Evolutionary conservation across 129 eudicot genomes (phyloP), one percentile per base, ranked within the genome.

Genomic region (Saposhnikovia divaricata): DNA sequence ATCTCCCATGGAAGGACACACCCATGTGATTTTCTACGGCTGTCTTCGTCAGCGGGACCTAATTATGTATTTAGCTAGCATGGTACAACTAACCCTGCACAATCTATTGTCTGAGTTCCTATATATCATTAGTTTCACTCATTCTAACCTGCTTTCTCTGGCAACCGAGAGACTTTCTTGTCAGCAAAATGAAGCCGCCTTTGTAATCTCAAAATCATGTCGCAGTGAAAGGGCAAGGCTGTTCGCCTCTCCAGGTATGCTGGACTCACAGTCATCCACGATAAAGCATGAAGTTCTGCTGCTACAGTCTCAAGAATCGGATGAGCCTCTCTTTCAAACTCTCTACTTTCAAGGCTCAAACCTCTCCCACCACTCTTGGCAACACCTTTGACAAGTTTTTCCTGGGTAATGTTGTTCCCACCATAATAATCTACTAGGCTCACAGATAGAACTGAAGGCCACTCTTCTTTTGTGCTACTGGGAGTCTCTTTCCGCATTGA

Each of bases 191-290:
- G 93, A 14, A 96, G 88, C 47, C 92, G 93, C 83, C 99, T 90
- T 74, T 93, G 79, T n/a, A 96, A 88, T 74, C 99, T 86, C 76
- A 96, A 84, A 65, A 96, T 91, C 98, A 91, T 92, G 79, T 96
- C 99, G 77, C 99, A 96, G 69, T 96, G 99, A 81, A 96, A 92
- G 38, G 99, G 99, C 78, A 96, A 79, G 14, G 98, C 89, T 2
- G 92, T 87, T 83, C 99, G 86, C 79, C 99, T 87, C 74, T 96
- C 98, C 80, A 90, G 81, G 82, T 96, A 96, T 4, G 91, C 95
- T 4, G 99, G 99, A 75, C 99, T 96, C n/a, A n/a, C 93, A 0
- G 99, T 96, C 99, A 96, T 88, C 99, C 99, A 96, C 6, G 99
- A 96, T 66, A 96, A 81, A 39, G 99, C 98, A 76, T 96, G 96